Evolutionary conservation across 805 yeast species (phyloP), one percentile per base, ranked within the genome.

Genomic region (Saccharomyces kudriavzevii): DNA sequence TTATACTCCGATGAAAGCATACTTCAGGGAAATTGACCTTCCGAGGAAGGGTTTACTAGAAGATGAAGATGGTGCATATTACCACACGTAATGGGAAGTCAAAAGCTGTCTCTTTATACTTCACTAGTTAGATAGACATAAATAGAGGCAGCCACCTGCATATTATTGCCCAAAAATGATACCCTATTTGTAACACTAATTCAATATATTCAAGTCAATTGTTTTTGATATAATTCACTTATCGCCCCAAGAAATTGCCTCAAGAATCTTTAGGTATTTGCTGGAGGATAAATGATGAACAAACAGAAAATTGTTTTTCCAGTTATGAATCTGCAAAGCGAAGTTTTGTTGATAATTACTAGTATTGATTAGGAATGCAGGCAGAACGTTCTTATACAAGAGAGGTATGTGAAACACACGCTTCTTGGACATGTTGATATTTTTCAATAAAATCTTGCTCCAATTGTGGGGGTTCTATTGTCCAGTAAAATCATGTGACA

Each of bases 1-100:
- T 8, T 35, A 35, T n/a, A 55, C 59, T n/a, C 59, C 59, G 10
- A 45, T 45, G 20, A 47, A 51, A 35, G 59, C 59, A 47, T 49
- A 55, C 31, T 56, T 56, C 28, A 48, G 54, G 43, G 40, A 40
- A 14, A 20, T 26, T 8, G 49, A 48, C 27, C 9, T 30, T 5
- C 43, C 43, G 43, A 35, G 43, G 24, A 35, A 35, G 11, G 24
- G 43, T 35, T 20, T 35, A 9, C 43, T 35, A 17, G 24, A 35
- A 35, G 43, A 35, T 35, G 43, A 35, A 35, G 43, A 17, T 35
- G 5, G 24, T 35, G 11, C 43, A 35, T 17, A 4, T 17, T 9
- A 17, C 17, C 17, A 35, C 17, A 35, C 43, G 10, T 35, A 35
- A 35, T 9, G 17, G 22, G 43, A 17, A 17, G 43, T 4, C 11